Conservation (phyloP, 371 early-diverging fungal species). For the Funneliformis caledonium region DNA sequence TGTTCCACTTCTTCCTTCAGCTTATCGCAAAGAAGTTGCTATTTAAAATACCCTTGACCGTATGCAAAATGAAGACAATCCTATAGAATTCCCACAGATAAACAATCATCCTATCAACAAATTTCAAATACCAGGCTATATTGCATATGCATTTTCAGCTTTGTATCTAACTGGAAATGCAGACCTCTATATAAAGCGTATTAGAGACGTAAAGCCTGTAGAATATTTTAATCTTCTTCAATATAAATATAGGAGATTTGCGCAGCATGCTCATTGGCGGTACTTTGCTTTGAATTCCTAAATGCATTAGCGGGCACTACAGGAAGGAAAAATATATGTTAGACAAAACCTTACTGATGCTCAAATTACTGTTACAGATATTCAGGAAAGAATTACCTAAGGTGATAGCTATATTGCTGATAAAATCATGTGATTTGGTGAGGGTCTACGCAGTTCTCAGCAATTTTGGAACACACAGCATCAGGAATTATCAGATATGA, state of each 20-base stretch:
- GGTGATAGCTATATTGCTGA: too few relatives aligned
- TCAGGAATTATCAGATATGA: slow-evolving; percentile 10
- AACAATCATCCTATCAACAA: slow-evolving; percentile 5
- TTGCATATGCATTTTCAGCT: neutral
- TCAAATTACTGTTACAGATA: too few relatives aligned
- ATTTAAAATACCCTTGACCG: slow-evolving; percentile 13
- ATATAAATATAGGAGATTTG: slow-evolving; percentile 11
- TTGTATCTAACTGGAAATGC: neutral
- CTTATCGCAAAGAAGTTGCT: neutral
- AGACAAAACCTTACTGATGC: too few relatives aligned
- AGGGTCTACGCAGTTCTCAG: neutral
- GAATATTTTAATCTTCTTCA: neutral
- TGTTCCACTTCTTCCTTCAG: too few relatives aligned
- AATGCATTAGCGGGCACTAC: too few relatives aligned
- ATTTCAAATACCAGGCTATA: slow-evolving; percentile 2
- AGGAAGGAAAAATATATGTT: too few relatives aligned
- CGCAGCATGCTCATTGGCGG: neutral
- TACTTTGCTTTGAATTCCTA: too few relatives aligned
- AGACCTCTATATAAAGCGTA: neutral
- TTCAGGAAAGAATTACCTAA: too few relatives aligned
- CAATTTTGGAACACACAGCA: neutral
- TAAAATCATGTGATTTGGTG: too few relatives aligned
- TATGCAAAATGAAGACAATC: neutral
- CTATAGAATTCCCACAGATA: neutral
- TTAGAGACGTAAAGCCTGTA: too few relatives aligned